These are phyloP conservation scores for Sporisorium reilianum DNA, from an alignment of 1,284 basidiomycete species.

Conservation along the genomic window DNA sequence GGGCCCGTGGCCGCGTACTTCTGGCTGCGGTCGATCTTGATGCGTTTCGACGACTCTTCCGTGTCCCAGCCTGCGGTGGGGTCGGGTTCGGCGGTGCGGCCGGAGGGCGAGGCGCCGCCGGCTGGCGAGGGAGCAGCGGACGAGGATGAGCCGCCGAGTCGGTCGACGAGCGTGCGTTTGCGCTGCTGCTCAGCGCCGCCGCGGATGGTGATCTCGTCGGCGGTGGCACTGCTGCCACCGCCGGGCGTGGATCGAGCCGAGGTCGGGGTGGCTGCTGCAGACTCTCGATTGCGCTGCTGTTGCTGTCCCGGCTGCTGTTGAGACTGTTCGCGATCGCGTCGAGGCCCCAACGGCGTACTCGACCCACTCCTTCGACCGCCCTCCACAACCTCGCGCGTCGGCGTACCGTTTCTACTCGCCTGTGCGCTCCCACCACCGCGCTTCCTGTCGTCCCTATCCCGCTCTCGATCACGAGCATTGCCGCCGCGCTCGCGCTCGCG, in stretches of 20 bases:
- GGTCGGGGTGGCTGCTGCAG: slow-evolving; percentile 18
- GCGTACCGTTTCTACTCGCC: slow-evolving; percentile 33
- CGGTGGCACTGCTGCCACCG: slow-evolving; percentile 1
- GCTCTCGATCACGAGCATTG: slow-evolving; percentile 18
- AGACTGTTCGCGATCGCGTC: slow-evolving; percentile 33
- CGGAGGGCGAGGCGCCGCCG: slow-evolving; percentile 12
- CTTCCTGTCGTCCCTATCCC: slow-evolving; percentile 21
- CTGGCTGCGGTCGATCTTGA: slow-evolving; percentile 36
- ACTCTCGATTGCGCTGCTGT: slow-evolving; percentile 15
- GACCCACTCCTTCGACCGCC: slow-evolving; percentile 14
- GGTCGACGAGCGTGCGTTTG: slow-evolving; percentile 40
- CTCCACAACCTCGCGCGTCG: slow-evolving; percentile 20
- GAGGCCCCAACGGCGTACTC: slow-evolving; percentile 26
- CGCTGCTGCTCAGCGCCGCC: slow-evolving; percentile 28
- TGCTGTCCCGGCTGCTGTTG: too few species aligned
- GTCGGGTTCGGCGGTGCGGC: background rate
- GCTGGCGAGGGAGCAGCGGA: slow-evolving; percentile 17
- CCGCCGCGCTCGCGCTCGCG: slow-evolving; percentile 21
- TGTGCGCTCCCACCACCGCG: slow-evolving; percentile 24
- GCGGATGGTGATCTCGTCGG: slow-evolving; percentile 28
- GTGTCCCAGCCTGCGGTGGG: slow-evolving; percentile 16
- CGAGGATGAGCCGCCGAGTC: slow-evolving; percentile 17
- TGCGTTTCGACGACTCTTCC: slow-evolving; percentile 24
- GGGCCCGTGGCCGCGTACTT: slow-evolving; percentile 32
- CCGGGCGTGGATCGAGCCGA: slow-evolving; percentile 23